Evolutionary conservation across 352 stramenopile species (phyloP).

Genomic region (Globisporangium sylvaticum): DNA sequence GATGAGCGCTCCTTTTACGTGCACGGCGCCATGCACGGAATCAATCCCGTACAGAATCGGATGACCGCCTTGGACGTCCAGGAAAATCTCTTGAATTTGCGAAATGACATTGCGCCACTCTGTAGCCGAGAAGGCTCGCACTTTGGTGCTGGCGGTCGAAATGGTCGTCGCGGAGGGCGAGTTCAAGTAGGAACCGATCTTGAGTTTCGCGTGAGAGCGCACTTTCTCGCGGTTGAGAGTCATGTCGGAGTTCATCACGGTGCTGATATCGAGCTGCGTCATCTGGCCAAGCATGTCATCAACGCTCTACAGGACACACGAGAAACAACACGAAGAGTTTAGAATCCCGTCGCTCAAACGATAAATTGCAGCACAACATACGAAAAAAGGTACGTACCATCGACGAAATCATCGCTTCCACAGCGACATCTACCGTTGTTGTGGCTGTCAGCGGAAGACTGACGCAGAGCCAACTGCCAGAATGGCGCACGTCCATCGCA

Average conservation of each 20-base stretch:
- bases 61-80: constrained; percentile 48
- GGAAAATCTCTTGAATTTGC: constrained; percentile 75
- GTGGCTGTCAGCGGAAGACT: not conserved
- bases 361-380: not conserved
- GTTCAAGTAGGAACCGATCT: constrained; percentile 90
- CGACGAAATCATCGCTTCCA: constrained; percentile 11
- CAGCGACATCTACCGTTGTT: not conserved
- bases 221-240: constrained; percentile 63
- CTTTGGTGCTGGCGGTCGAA: constrained; percentile 21
- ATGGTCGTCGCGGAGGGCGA: constrained; percentile 39
- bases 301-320: constrained; percentile 12
- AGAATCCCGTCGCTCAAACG: not conserved
- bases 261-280: constrained; percentile 87
- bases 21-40: constrained; percentile 90
- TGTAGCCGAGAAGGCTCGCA: constrained; percentile 37
- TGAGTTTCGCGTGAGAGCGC: constrained; percentile 63
- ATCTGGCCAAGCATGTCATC: constrained; percentile 86
- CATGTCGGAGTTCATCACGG: constrained; percentile 61
- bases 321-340: not conserved
- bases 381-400: constrained; percentile 9
- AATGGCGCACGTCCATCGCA: not conserved
- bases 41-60: constrained; percentile 88
- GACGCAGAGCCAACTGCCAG: not conserved
- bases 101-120: constrained; percentile 76
- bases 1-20: constrained; percentile 73